Conservation (phyloP, 2,329 filamentous ascomycete genomes). For the Trichoderma arundinaceum region DNA sequence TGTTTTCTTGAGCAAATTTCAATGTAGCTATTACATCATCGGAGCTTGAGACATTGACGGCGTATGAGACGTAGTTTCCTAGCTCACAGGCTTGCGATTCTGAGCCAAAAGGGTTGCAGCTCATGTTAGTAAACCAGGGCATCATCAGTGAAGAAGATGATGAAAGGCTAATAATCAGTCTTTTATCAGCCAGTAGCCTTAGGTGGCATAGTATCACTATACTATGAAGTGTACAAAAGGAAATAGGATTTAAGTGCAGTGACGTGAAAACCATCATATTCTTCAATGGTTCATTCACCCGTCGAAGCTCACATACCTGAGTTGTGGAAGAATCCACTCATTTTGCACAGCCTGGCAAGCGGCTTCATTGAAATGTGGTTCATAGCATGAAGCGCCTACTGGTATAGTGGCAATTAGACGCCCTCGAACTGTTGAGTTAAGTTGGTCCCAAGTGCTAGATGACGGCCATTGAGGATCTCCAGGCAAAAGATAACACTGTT, state of each 20-base stretch:
- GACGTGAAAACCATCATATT: too few relatives aligned
- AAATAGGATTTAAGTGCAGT: too few relatives aligned
- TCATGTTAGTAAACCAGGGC: constrained; percentile 37
- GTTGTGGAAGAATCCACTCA: constrained; percentile 51
- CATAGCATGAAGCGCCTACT: constrained; percentile 57
- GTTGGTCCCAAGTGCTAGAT: constrained; percentile 48
- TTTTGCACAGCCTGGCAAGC: constrained; percentile 50
- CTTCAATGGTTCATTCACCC: too few relatives aligned
- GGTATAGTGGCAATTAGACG: constrained; percentile 57
- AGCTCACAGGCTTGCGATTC: constrained; percentile 47
- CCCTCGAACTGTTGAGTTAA: constrained; percentile 59
- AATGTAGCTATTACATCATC: constrained; percentile 43
- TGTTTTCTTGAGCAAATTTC: constrained; percentile 43
- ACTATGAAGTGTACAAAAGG: too few relatives aligned
- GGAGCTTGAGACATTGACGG: constrained; percentile 41
- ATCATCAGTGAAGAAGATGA: constrained; percentile 40
- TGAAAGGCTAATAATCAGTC: neutral
- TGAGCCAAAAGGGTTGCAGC: constrained; percentile 45
- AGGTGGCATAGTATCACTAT: too few relatives aligned
- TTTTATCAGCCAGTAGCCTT: neutral
- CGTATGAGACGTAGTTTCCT: constrained; percentile 48
- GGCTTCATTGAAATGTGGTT: constrained; percentile 51
- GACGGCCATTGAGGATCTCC: constrained; percentile 55
- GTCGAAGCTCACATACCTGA: constrained; percentile 44
- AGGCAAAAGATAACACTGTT: too few relatives aligned